Conservation (phyloP, 768 basidiomycete genomes). For the Rossbeevera mucosa region DNA sequence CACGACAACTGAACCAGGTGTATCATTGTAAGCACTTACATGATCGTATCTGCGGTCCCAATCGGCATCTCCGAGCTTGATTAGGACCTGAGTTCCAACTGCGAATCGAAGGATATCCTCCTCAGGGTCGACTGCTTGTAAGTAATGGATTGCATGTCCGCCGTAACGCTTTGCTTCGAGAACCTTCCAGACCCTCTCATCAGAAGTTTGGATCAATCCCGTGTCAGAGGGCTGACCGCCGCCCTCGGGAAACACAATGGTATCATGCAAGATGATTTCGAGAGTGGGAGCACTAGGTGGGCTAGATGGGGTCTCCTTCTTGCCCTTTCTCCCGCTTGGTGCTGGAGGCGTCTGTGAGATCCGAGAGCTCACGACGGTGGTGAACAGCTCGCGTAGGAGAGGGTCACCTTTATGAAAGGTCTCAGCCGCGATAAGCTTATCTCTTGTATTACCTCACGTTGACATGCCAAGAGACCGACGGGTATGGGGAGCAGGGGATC, state of each 20-base stretch:
- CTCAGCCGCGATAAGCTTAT: slow-evolving; percentile 7
- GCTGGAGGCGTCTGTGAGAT: slow-evolving; percentile 42
- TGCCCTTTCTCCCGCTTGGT: slow-evolving; percentile 44
- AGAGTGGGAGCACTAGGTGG: slow-evolving; percentile 45
- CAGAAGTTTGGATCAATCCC: slow-evolving; percentile 46
- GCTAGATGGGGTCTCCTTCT: slow-evolving; percentile 49
- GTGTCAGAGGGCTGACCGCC: slow-evolving; percentile 79
- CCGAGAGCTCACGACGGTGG: slow-evolving; percentile 49
- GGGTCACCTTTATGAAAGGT: slow-evolving; percentile 54
- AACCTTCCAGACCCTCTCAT: slow-evolving; percentile 53
- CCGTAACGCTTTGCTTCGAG: slow-evolving; percentile 65
- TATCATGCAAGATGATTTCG: slow-evolving; percentile 70
- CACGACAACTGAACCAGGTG: background rate
- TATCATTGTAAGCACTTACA: slow-evolving; percentile 37
- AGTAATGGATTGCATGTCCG: slow-evolving; percentile 71
- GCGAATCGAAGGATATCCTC: slow-evolving; percentile 45
- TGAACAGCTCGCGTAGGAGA: slow-evolving; percentile 53
- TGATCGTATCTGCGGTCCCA: slow-evolving; percentile 69
- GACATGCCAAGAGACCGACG: slow-evolving; percentile 75
- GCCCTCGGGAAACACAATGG: slow-evolving; percentile 78
- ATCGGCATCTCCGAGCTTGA: slow-evolving; percentile 55
- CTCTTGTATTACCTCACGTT: slow-evolving; percentile 44
- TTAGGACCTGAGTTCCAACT: slow-evolving; percentile 47
- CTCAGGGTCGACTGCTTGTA: slow-evolving; percentile 39
- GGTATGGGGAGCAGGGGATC: slow-evolving; percentile 51